Percentiles rank a stretch among this genome's conserved stretches.
Evolutionary conservation across 345 rosid genomes (phyloP).

Genomic region (Populus pruinosa): DNA sequence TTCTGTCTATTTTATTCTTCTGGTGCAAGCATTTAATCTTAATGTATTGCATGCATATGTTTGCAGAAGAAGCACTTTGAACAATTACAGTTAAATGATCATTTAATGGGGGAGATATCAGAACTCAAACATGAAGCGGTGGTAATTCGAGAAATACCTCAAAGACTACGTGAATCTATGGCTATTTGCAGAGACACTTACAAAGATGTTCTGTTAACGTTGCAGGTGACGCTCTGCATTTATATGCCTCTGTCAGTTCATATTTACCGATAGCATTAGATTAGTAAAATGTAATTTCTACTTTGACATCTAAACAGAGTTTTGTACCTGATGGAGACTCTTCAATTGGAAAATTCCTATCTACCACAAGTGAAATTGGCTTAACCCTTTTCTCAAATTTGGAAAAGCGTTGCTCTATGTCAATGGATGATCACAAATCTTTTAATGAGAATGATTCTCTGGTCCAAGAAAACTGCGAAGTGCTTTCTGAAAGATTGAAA

Average conservation of each 20-base stretch:
- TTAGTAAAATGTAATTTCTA: constrained; percentile 11
- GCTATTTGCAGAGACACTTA: constrained; percentile 49
- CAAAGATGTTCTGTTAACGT: constrained; percentile 40
- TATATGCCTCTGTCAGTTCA: background rate
- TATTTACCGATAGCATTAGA: background rate
- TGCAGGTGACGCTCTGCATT: constrained; percentile 50
- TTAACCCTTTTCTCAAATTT: constrained; percentile 56
- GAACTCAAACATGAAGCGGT: constrained; percentile 54
- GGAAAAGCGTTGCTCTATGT: constrained; percentile 43
- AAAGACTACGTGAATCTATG: constrained; percentile 43
- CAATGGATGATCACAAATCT: constrained; percentile 30
- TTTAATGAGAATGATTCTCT: constrained; percentile 21
- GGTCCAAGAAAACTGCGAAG: constrained; percentile 44
- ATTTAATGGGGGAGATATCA: constrained; percentile 54
- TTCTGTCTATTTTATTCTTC: too few relatives aligned
- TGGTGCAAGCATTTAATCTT: background rate
- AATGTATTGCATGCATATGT: constrained; percentile 15
- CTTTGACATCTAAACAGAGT: constrained; percentile 38
- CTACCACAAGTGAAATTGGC: constrained; percentile 51
- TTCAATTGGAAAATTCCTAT: constrained; percentile 48
- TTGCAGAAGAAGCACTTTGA: constrained; percentile 60
- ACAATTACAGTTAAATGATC: constrained; percentile 45
- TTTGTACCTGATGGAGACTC: constrained; percentile 43
- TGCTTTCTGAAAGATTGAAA: constrained; percentile 46
- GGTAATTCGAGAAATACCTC: constrained; percentile 44